phyloP scores from a whole-genome alignment of 164 flowering plant genomes.

The Pachysandra terminalis region DNA sequence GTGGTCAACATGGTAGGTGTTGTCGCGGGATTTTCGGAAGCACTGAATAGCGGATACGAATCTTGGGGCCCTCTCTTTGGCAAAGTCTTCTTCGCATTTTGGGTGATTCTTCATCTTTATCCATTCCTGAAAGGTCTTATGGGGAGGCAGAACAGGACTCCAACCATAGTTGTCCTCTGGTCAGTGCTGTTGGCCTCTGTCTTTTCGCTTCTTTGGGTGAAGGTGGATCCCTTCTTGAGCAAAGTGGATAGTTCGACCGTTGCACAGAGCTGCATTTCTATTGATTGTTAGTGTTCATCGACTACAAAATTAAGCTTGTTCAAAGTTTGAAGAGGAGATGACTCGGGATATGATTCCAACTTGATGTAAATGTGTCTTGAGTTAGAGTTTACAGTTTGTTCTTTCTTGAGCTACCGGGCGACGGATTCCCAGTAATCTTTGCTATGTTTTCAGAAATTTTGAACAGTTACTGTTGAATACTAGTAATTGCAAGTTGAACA shows the following conservation, averaged over 20 bases:
- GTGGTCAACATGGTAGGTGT: conserved; percentile 83
- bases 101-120: conserved; percentile 93
- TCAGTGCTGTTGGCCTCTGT: conserved; percentile 90
- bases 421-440: too few species aligned
- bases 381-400: too few species aligned
- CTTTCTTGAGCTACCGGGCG: not conserved
- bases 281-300: conserved; percentile 60
- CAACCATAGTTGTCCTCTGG: conserved; percentile 88
- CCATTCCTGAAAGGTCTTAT: conserved; percentile 98
- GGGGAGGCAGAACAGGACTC: conserved; percentile 93
- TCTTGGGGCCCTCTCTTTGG: conserved; percentile 98
- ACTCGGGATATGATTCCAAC: not conserved
- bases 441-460: too few species aligned
- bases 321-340: not conserved
- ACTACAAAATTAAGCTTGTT: not conserved
- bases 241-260: conserved; percentile 26
- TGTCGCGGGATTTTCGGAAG: conserved; percentile 95
- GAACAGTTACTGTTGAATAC: too few species aligned
- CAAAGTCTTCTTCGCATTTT: conserved; percentile 84
- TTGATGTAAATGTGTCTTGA: not conserved
- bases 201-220: conserved; percentile 93
- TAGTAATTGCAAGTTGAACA: too few species aligned
- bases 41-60: conserved; percentile 84
- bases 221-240: conserved; percentile 76
- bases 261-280: conserved; percentile 63